These are phyloP conservation scores for Xylaria sp. DNA, from an alignment of 2,329 filamentous ascomycete species.

Conservation along the genomic window DNA sequence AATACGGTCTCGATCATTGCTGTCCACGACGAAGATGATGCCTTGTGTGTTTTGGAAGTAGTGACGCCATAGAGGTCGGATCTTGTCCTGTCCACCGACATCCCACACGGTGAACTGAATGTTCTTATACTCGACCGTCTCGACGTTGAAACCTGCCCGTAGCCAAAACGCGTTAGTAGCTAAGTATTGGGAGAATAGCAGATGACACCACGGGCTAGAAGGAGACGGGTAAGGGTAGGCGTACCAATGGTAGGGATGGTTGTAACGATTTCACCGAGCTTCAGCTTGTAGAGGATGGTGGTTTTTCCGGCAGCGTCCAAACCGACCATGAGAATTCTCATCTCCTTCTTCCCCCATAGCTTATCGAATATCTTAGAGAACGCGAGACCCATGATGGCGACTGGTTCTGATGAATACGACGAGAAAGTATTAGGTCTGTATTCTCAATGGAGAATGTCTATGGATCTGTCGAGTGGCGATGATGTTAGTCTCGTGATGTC, in stretches of 20 bases:
- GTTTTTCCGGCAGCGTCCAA: constrained; percentile 99
- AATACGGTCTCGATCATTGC: constrained; percentile 98
- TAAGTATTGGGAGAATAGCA: neutral
- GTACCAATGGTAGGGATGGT: constrained; percentile 98
- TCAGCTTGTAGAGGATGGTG: constrained; percentile 99
- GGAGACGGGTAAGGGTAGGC: constrained; percentile 45
- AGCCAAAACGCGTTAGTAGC: constrained; percentile 42
- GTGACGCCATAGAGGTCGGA: constrained; percentile 98
- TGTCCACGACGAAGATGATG: constrained; percentile 99
- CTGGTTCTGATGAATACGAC: constrained; percentile 53
- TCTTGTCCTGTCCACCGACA: constrained; percentile 99
- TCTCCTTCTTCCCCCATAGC: constrained; percentile 99
- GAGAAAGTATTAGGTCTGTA: constrained; percentile 47
- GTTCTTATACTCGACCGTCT: constrained; percentile 99
- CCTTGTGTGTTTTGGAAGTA: constrained; percentile 99
- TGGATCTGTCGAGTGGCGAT: constrained; percentile 37
- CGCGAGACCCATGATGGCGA: constrained; percentile 93
- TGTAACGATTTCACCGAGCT: constrained; percentile 98
- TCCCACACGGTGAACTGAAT: constrained; percentile 99
- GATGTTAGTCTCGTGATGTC: constrained; percentile 42
- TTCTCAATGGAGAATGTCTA: constrained; percentile 36
- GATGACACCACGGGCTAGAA: neutral
- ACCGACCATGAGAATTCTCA: constrained; percentile 99
- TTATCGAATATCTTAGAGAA: constrained; percentile 97
- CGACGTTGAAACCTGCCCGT: constrained; percentile 91